Evolutionary conservation across 805 yeast genomes (phyloP).

Genomic region (Kuraishia hungarica): DNA sequence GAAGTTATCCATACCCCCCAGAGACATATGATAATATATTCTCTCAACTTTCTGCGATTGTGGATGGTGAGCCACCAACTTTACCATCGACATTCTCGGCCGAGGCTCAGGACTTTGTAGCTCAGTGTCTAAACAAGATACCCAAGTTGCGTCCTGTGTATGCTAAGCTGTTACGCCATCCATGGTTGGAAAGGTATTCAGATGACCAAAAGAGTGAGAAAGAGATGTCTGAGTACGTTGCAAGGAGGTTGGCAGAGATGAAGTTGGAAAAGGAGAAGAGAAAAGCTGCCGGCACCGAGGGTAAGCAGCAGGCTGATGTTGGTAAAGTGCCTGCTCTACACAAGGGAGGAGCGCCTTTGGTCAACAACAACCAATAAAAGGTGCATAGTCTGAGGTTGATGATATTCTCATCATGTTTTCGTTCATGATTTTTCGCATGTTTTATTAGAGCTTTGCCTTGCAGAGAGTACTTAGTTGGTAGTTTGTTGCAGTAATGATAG

Average conservation of each 20-base stretch:
- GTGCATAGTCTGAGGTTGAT: neutral
- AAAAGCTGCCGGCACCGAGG: neutral
- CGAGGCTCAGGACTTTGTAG: conserved; percentile 80
- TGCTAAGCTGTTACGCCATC: conserved; percentile 63
- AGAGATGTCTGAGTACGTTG: conserved; percentile 23
- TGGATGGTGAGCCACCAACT: conserved; percentile 90
- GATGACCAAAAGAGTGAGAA: conserved; percentile 22
- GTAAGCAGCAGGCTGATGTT: neutral
- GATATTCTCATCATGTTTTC: neutral
- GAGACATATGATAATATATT: conserved; percentile 87
- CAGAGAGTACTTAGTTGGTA: neutral
- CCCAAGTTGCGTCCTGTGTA: conserved; percentile 82
- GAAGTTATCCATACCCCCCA: conserved; percentile 93
- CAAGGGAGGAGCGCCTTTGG: conserved; percentile 6
- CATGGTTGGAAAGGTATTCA: conserved; percentile 63
- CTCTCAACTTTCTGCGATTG: conserved; percentile 90
- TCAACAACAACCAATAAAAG: neutral
- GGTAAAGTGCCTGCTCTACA: conserved; percentile 15
- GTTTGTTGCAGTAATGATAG: neutral
- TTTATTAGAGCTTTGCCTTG: neutral
- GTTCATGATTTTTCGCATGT: neutral
- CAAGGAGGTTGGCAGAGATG: conserved; percentile 22
- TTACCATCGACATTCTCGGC: conserved; percentile 58
- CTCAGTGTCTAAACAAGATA: conserved; percentile 65
- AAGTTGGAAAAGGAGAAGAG: conserved; percentile 14